Evolutionary conservation across 371 early-diverging fungal genomes (phyloP), one percentile per base, ranked within the genome.

Genomic region (Rhizomucor pusillus): DNA sequence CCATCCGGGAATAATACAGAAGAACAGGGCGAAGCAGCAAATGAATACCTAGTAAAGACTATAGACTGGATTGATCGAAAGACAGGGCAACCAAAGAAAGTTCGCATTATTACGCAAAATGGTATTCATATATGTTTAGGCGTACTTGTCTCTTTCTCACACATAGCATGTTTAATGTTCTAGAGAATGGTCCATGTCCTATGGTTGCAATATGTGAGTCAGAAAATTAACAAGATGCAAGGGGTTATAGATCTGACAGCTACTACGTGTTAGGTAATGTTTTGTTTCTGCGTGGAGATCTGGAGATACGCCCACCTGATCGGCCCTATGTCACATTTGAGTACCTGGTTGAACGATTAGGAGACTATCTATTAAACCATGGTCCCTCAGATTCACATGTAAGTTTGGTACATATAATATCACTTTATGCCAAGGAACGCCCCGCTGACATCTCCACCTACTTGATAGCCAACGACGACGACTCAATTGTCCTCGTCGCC

Each of bases 111-210:
- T 43, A 92, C 91, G 14, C 93, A 92, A 73, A 91, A 91, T 71
- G 85, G 86, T 83, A 82, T 19, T 29, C 29, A 19, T 7, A 12
- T 16, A 10, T 10, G 34, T 6, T 18, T 48, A 39, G 51, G 58
- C 49, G 37, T 29, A 2, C 20, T 41, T 49, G 35, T 47, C 14
- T 22, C 23, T 47, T 25, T 20, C 49, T 24, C 18, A 24, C 10
- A 33, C 25, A 10, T 35, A 33, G 52, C 23, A n/a, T n/a, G n/a
- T n/a, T n/a, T n/a, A 29, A 29, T 29, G 29, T 7, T 18, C 41
- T 65, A 82, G 84, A 85, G 54, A 94, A 95, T 67, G 94, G 96
- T 0, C 96, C 96, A 0, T 95, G 96, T 64, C 96, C 96, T 16
- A 62, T 95, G 45, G 77, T 94, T 0, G 91, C 94, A 6, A 79